Conservation (phyloP, 1,139 yeast genomes). For the Yamadazyma oceani region DNA sequence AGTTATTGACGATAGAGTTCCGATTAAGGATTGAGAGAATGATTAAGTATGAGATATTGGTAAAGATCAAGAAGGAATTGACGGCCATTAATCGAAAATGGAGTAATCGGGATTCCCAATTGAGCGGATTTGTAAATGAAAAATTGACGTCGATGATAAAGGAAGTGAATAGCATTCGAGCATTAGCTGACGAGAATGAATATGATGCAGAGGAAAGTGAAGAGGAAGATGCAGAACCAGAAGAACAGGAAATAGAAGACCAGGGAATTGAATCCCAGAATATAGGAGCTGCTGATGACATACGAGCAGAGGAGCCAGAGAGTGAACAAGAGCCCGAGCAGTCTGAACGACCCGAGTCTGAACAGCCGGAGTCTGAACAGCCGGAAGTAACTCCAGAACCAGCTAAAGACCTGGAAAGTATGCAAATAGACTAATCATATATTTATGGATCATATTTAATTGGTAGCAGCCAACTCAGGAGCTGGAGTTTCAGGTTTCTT, state of each 20-base stretch:
- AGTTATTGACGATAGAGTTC: conserved; percentile 36
- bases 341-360: conserved; percentile 7
- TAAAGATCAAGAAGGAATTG: conserved; percentile 32
- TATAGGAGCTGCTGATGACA: no score
- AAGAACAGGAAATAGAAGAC: conserved; percentile 4
- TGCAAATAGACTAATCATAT: conserved; percentile 3
- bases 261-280: neutral
- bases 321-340: neutral
- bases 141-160: conserved; percentile 21
- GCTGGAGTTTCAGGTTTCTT: conserved; percentile 14
- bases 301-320: no score
- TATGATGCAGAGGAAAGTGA: conserved; percentile 12
- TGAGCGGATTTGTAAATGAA: conserved; percentile 37
- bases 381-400: conserved; percentile 7
- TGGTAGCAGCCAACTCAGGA: conserved; percentile 14
- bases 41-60: conserved; percentile 38
- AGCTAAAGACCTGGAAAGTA: neutral
- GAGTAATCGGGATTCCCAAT: conserved; percentile 38
- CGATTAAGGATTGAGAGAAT: conserved; percentile 32
- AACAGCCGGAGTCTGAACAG: conserved; percentile 7
- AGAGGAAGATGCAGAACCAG: conserved; percentile 10
- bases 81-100: conserved; percentile 38
- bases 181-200: conserved; percentile 15
- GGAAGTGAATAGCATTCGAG: conserved; percentile 23
- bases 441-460: conserved; percentile 3